phyloP scores from a whole-genome alignment of 148 eudicot species.

The Vaccinium corymbosum region DNA sequence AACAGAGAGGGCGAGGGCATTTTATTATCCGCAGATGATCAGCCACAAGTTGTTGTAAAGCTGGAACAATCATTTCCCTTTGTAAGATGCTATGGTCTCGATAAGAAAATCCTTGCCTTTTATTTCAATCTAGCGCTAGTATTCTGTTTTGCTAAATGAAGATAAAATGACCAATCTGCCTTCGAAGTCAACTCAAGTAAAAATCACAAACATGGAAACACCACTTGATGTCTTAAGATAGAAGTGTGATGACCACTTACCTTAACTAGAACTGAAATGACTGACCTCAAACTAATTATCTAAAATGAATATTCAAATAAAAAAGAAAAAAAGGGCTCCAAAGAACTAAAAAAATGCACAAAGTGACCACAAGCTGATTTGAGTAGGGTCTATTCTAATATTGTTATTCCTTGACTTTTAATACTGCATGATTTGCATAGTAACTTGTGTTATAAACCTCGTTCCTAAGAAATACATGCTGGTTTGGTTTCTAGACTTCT shows the following conservation, averaged over 20 bases:
- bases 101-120: neutral
- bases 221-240: neutral
- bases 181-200: neutral
- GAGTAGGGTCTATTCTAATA: neutral
- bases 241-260: neutral
- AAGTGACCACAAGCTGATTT: neutral
- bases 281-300: neutral
- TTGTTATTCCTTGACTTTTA: neutral
- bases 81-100: neutral
- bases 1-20: neutral
- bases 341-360: neutral
- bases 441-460: neutral
- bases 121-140: neutral
- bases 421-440: neutral
- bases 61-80: conserved; percentile 6
- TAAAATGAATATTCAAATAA: neutral
- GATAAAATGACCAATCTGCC: neutral
- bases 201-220: neutral
- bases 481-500: neutral
- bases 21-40: neutral
- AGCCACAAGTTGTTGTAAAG: neutral
- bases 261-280: neutral
- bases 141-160: neutral
- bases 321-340: neutral
- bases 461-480: neutral